Base-by-base conservation (phyloP, 805 yeast genomes). In the Suhomyces sp. region DNA sequence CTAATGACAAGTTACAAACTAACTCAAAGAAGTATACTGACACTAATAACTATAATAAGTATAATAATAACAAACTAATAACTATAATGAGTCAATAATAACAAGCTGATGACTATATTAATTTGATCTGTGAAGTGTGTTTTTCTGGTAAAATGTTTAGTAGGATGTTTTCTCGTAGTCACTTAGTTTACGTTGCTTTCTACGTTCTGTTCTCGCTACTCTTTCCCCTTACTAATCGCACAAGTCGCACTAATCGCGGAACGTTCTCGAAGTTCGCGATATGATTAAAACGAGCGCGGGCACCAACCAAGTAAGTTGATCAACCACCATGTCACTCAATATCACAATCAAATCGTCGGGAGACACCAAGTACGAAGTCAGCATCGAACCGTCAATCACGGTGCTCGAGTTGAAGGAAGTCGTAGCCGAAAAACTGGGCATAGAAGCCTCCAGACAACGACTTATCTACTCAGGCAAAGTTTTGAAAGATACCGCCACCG, bases 391-490 rank as follows among this genome's bases (percentile, higher is more conserved):
- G 0, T 57, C 78, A 13, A 66, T 77, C 44, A 83, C 92, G 1
- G 83, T 93, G 31, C 72, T 75, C 20, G 87, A 85, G 54, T 77
- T 93, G 58, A 93, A 93, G 69, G 78, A 77, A 35, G 75, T 75
- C 57, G 76, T 93, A 48, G 84, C 84, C 22, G 73, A 75, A 19
- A 79, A 76, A 53, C 71, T 91, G 5, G 85, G 82, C 20, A 76
- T 91, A 43, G 86, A 96, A 4, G 83, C 82, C 1, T 86, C 79
- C n/a, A 81, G 86, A 54, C 98, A 92, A 71, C 80, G 98, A 53
- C 78, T 93, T 65, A 92, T 93, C 63, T 93, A 88, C 73, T 88
- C 97, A 2, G 99, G 99, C 40, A 86, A 93, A 59, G 96, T 94
- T 31, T 79, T 93, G 64, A 92, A 92, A 68, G 97, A 93, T 63